Base-by-base conservation (phyloP, 768 basidiomycete genomes). In the Collybiopsis luxurians region DNA sequence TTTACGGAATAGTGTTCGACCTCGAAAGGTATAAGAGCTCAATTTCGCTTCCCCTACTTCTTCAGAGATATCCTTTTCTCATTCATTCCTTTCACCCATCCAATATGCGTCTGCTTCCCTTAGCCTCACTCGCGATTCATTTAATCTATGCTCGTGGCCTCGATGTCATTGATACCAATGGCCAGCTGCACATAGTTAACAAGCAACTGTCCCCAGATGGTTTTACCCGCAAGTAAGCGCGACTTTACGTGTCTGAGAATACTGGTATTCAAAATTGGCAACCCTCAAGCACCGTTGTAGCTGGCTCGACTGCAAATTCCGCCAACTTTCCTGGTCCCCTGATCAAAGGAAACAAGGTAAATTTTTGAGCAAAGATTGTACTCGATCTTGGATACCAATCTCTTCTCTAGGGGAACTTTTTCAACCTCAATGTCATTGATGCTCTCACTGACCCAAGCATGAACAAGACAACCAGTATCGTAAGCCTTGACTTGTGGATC, bases 361-460 rank as follows among this genome's bases (percentile, higher is more conserved):
- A n/a, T n/a, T n/a, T n/a, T n/a, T n/a, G n/a, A n/a, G n/a, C n/a
- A n/a, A n/a, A n/a, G n/a, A n/a, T n/a, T n/a, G n/a, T n/a, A n/a
- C 4, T 15, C n/a, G 11, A 11, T 7, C 17, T 4, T 23, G 13
- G 12, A 9, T 3, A 40, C 47, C 24, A 26, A 34, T n/a, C 26
- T 2, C 23, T 49, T 21, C 62, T 69, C n/a, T 75, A 77, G 59
- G 71, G 75, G 7, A 67, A 70, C 46, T 43, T 59, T 34, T 75
- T 77, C 57, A 44, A 55, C 28, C 59, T 80, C 48, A 73, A 75
- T 34, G 74, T 80, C 24, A 59, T 67, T 19, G 72, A 80, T 47
- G 24, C 58, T 26, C 66, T 80, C n/a, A 66, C 62, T 1, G 74
- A 80, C 23, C 59, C 69, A 2, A 62, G 68, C 1, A 75, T 79